Evolutionary conservation across 148 eudicot genomes (phyloP), one percentile per base, ranked within the genome.

Genomic region (Cornus suecica): DNA sequence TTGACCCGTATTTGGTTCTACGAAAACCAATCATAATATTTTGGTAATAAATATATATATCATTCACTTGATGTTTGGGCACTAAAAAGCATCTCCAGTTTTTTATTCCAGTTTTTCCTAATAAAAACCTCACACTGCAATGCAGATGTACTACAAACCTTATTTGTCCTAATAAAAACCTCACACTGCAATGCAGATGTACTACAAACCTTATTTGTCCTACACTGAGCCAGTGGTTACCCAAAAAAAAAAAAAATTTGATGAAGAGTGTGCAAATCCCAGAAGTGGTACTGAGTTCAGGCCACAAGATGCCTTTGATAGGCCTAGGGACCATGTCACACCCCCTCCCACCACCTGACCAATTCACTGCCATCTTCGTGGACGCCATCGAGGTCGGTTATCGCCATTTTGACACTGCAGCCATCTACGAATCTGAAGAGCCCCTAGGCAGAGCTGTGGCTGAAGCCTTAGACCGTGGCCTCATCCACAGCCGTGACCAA

Each of bases 241-340:
- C 5, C 42, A 37, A 37, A 10, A 37, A 37, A 37, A 32, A 32
- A 32, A 32, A 32, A 37, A 0, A 37, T 37, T 48, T 48, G 54
- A 16, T 48, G 54, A 22, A 67, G 28, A 20, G 18, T 30, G 25
- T 34, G 62, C 68, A 67, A 20, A 31, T 81, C 27, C 80, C 80
- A 3, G 68, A 70, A 29, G 70, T 74, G 25, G 20, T 24, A 20
- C 65, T 82, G 23, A 82, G 77, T 34, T 82, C 84, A 0, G 84
- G 84, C 67, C 75, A 78, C 30, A 82, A 78, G 32, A 82, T 82
- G 81, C 81, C 84, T 8, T 11, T 74, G 24, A 26, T 82, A 24
- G 81, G 78, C 20, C 25, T 82, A 5, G 84, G 84, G 29, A 66
- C 80, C 2, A 74, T 20, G 42, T 37, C 32, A 13, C 1, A 29